phyloP scores from a whole-genome alignment of 805 yeast genomes.

The Saturnispora galanensis region DNA sequence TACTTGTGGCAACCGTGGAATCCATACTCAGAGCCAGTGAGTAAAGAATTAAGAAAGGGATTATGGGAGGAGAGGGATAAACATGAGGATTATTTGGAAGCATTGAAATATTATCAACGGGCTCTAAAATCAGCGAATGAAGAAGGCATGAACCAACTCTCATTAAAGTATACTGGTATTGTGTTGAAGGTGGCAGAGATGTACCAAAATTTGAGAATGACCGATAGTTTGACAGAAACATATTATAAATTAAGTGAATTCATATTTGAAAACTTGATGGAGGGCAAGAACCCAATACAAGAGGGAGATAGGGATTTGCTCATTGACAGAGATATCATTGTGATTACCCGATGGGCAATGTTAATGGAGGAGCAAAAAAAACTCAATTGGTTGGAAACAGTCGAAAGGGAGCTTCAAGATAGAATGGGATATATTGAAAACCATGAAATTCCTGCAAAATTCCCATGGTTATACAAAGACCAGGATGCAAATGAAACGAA shows the following conservation, averaged over 20 bases:
- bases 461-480: constrained; percentile 9
- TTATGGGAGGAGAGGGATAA: constrained; percentile 76
- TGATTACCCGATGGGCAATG: constrained; percentile 20
- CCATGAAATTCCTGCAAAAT: constrained; percentile 7
- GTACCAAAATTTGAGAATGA: constrained; percentile 60
- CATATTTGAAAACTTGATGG: constrained; percentile 21
- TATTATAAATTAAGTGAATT: constrained; percentile 27
- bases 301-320: constrained; percentile 19
- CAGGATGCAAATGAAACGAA: not conserved
- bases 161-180: constrained; percentile 83
- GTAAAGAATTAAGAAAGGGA: constrained; percentile 61
- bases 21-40: constrained; percentile 37
- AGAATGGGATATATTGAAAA: constrained; percentile 22
- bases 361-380: constrained; percentile 11
- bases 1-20: constrained; percentile 29
- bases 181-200: constrained; percentile 81
- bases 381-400: constrained; percentile 5
- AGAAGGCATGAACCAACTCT: constrained; percentile 42
- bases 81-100: constrained; percentile 51
- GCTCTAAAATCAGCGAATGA: constrained; percentile 58
- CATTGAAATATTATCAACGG: constrained; percentile 62
- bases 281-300: constrained; percentile 13
- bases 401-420: constrained; percentile 20
- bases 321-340: constrained; percentile 23
- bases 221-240: constrained; percentile 53